These are phyloP conservation scores for Centrapalus pauciflorus DNA, from an alignment of 129 eudicot species.

Conservation along the genomic window DNA sequence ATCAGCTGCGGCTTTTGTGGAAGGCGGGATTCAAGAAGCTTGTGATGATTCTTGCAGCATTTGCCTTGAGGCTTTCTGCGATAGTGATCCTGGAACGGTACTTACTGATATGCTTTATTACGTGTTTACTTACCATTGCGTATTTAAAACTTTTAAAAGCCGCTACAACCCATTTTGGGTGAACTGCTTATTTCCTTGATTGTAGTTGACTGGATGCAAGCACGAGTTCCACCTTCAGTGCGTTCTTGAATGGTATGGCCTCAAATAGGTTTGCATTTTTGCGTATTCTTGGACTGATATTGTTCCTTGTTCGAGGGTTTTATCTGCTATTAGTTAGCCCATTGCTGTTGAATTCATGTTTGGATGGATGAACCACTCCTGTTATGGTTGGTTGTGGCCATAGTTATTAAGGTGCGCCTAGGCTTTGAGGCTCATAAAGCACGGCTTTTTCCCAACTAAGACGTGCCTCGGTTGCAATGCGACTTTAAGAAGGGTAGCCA, in stretches of 20 bases:
- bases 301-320: neutral
- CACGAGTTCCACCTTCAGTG: conserved; percentile 91
- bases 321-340: no score
- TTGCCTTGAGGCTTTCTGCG: conserved; percentile 71
- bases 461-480: no score
- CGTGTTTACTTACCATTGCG: neutral
- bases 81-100: conserved; percentile 72
- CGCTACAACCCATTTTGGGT: no score
- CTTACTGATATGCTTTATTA: neutral
- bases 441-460: no score
- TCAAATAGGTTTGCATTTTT: neutral
- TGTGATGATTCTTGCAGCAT: conserved; percentile 94
- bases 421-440: no score
- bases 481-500: no score
- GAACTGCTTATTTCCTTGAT: neutral
- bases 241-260: conserved; percentile 73
- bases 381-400: no score
- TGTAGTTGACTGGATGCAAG: conserved; percentile 74
- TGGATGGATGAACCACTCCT: no score
- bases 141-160: no score
- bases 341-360: no score
- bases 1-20: conserved; percentile 86
- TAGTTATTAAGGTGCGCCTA: no score
- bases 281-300: neutral
- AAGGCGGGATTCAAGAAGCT: conserved; percentile 82